phyloP scores from a whole-genome alignment of 257 asterid species.

The Voacanga thouarsii region DNA sequence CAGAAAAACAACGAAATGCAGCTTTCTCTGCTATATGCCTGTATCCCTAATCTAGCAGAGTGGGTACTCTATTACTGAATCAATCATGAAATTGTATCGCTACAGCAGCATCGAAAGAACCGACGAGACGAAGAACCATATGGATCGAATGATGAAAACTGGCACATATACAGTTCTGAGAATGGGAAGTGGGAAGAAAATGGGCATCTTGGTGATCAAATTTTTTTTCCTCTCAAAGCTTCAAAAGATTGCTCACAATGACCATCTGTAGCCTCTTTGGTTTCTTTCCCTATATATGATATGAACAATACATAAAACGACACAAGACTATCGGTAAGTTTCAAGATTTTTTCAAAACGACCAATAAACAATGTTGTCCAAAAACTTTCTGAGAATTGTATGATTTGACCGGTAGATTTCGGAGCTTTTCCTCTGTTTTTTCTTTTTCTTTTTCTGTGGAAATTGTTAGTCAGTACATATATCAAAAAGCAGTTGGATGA shows the following conservation, averaged over 20 bases:
- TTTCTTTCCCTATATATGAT: not conserved
- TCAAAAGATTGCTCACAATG: not conserved
- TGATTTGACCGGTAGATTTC: conserved; percentile 18
- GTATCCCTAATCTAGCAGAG: not conserved
- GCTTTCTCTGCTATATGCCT: too few species aligned
- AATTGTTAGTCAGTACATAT: not conserved
- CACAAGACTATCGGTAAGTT: not conserved
- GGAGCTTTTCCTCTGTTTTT: not conserved
- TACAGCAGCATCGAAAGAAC: not conserved
- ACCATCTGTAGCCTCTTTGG: too few species aligned
- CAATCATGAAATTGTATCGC: not conserved
- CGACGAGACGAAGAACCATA: not conserved
- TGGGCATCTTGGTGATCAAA: not conserved
- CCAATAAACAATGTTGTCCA: not conserved
- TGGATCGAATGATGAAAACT: not conserved
- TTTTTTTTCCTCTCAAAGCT: not conserved
- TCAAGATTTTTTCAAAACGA: conserved; percentile 1
- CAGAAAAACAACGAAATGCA: too few species aligned
- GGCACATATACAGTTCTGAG: not conserved
- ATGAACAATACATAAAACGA: not conserved
- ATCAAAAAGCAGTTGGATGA: too few species aligned
- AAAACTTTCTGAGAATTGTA: not conserved
- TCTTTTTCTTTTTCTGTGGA: not conserved
- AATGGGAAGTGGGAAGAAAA: not conserved
- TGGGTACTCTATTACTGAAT: too few species aligned